Evolutionary conservation across 192 early-diverging fungal genomes (phyloP).

Genomic region (Backusella tarrabulga): DNA sequence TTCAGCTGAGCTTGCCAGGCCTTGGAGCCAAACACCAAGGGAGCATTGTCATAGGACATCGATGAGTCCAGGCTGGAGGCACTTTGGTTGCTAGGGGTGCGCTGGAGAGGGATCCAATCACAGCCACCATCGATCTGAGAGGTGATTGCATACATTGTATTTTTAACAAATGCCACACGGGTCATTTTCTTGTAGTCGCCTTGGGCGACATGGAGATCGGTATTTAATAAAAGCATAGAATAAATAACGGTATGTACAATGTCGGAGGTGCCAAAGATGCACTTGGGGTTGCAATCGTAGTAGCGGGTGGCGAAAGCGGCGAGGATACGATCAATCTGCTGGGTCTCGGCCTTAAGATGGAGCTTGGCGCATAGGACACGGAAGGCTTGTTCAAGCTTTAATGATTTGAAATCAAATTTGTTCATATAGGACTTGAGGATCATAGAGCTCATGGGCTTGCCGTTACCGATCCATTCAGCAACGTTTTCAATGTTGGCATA

Average conservation of each 20-base stretch:
- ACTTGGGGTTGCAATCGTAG: slow-evolving; percentile 77
- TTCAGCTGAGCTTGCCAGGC: slow-evolving; percentile 16
- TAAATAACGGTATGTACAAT: slow-evolving; percentile 84
- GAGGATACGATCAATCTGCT: slow-evolving; percentile 88
- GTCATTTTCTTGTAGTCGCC: slow-evolving; percentile 70
- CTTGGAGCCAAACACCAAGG: not conserved
- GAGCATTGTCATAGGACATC: not conserved
- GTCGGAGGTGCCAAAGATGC: slow-evolving; percentile 54
- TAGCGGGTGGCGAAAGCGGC: slow-evolving; percentile 75
- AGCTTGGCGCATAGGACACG: slow-evolving; percentile 68
- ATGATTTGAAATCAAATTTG: slow-evolving; percentile 25
- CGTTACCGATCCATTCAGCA: slow-evolving; percentile 30
- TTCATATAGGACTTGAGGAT: slow-evolving; percentile 28
- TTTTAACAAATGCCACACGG: slow-evolving; percentile 65
- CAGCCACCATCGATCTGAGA: slow-evolving; percentile 18
- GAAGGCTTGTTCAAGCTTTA: slow-evolving; percentile 28
- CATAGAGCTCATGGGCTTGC: slow-evolving; percentile 15
- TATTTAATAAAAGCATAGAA: slow-evolving; percentile 86
- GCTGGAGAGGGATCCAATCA: not conserved
- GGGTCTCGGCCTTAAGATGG: slow-evolving; percentile 85
- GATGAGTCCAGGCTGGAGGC: not conserved
- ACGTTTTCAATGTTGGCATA: slow-evolving; percentile 20
- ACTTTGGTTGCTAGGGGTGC: slow-evolving; percentile 11
- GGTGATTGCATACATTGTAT: slow-evolving; percentile 58
- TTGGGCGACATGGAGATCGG: slow-evolving; percentile 87